Conservation (phyloP, 768 basidiomycete genomes). For the Hericium coralloides region DNA sequence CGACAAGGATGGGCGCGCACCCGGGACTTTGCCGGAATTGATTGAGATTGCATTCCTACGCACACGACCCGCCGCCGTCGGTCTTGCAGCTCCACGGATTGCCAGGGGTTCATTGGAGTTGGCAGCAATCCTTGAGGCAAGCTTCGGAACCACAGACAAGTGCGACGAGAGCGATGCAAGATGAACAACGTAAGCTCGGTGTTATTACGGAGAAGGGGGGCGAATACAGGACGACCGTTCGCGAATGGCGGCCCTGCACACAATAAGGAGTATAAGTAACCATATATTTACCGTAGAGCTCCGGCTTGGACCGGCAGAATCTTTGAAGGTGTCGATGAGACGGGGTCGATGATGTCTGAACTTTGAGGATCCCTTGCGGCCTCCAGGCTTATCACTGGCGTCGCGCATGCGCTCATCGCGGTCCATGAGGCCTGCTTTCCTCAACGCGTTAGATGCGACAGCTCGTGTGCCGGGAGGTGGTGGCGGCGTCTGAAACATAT, state of each 20-base stretch:
- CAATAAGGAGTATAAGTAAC: conserved; percentile 23
- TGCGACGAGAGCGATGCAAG: conserved; percentile 28
- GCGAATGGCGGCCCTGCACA: conserved; percentile 12
- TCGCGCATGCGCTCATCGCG: conserved; percentile 71
- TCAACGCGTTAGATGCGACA: conserved; percentile 53
- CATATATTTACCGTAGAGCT: conserved; percentile 62
- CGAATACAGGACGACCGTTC: conserved; percentile 15
- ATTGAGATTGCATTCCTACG: conserved; percentile 50
- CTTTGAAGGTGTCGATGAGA: conserved; percentile 49
- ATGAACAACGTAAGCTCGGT: conserved; percentile 32
- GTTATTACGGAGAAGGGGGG: conserved; percentile 20
- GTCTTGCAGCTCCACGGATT: conserved; percentile 57
- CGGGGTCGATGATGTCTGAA: conserved; percentile 50
- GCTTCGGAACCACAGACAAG: conserved; percentile 26
- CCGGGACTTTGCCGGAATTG: conserved; percentile 6
- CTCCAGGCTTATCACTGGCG: conserved; percentile 56
- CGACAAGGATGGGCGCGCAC: conserved; percentile 16
- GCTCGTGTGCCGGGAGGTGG: conserved; percentile 48
- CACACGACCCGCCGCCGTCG: conserved; percentile 39
- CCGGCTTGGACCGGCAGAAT: conserved; percentile 38
- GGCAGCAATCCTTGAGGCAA: conserved; percentile 30
- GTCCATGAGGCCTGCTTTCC: conserved; percentile 69
- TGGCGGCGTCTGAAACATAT: conserved; percentile 55
- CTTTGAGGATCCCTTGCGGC: conserved; percentile 60
- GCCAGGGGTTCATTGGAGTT: conserved; percentile 39